Base-by-base conservation (phyloP, 1,139 yeast genomes). In the Keqinozyma sinolaborantium region DNA sequence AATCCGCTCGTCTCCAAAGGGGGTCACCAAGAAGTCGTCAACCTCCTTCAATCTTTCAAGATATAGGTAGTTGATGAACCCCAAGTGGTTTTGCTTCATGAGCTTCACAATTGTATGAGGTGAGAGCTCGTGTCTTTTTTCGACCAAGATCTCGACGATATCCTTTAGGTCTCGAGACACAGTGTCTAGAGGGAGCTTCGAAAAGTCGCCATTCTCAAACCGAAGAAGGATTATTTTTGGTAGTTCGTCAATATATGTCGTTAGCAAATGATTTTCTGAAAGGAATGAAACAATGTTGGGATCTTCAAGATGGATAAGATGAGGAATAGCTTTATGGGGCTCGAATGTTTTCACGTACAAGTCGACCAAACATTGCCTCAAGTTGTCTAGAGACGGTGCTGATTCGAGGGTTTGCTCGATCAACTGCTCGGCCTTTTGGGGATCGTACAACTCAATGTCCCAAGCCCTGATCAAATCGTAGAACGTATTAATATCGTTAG, bases 1-100 rank as follows among this genome's bases (percentile, higher is more conserved):
- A 16, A 88, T 73, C 50, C 83, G 67, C 29, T 80, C 73, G 44
- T 86, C 79, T 28, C 87, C 94, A 50, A 74, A 80, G 5, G 69
- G 70, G 23, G 61, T 62, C 2, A 76, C 64, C 31, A 77, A 50
- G 29, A 70, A 65, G 18, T 77, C 73, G 47, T 86, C 95, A 5
- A 64, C 56, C 13, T 53, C 50, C 14, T 70, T 65, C 10, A 86
- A 59, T 38, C 68, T 63, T 36, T 82, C 81, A 30, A 82, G 54
- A 40, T 76, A 77, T 14, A 86, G 59, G 45, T 79, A 87, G 32
- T 74, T 72, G 12, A 87, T 64, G 23, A 77, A 59, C 25, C 77
- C 67, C 29, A 83, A 58, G 6, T 61, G 48, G 4, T 61, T 48
- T 3, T 56, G 41, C n/a, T 63, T 51, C 48, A 87, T 67, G 20